Evolutionary conservation across 148 eudicot genomes (phyloP).

Genomic region (Heliamphora exappendiculata): DNA sequence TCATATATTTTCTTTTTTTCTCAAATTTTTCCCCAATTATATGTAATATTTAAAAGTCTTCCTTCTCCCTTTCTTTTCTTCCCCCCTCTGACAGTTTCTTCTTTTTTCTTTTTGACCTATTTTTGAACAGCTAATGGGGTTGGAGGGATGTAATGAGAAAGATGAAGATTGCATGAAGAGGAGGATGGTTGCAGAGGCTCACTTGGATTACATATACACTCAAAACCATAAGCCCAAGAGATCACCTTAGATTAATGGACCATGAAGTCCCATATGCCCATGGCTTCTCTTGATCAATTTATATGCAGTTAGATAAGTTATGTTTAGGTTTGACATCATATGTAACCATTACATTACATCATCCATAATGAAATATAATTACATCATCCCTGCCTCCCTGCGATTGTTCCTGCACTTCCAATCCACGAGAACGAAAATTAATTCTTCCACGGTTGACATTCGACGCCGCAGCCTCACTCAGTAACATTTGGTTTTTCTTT

Average conservation of each 20-base stretch:
- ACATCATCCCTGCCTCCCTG: too few relatives aligned
- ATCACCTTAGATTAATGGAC: slow-evolving; percentile 8
- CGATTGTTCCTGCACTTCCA: too few relatives aligned
- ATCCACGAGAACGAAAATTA: too few relatives aligned
- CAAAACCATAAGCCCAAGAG: slow-evolving; percentile 33
- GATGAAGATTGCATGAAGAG: slow-evolving; percentile 51
- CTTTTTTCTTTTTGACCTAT: neutral
- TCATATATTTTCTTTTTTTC: neutral
- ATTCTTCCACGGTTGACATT: too few relatives aligned
- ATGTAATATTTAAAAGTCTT: neutral
- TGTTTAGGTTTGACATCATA: neutral
- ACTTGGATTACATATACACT: slow-evolving; percentile 70
- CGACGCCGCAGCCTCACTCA: too few relatives aligned
- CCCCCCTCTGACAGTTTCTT: neutral
- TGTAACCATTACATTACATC: neutral
- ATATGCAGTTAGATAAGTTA: neutral
- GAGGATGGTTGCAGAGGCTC: slow-evolving; percentile 47
- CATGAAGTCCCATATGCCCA: too few relatives aligned
- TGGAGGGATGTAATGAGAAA: slow-evolving; percentile 37
- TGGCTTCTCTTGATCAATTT: neutral
- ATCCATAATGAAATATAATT: neutral
- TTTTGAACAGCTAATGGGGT: slow-evolving; percentile 32
- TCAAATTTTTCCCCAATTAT: neutral
- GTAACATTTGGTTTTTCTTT: too few relatives aligned
- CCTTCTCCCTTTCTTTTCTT: neutral